Evolutionary conservation across 1,284 basidiomycete genomes (phyloP).

Genomic region (Trichosporon sp.): DNA sequence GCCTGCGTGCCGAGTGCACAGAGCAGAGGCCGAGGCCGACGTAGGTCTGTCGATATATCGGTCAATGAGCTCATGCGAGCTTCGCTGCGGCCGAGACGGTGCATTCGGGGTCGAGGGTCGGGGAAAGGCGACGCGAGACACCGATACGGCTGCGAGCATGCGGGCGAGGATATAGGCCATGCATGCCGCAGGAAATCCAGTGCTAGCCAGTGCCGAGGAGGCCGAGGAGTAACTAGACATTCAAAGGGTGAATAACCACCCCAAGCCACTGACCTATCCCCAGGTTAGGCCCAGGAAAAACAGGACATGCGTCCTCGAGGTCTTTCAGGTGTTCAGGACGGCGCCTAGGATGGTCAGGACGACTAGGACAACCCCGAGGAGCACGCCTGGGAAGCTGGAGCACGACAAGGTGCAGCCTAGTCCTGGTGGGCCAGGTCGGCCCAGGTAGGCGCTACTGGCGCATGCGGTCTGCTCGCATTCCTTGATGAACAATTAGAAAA

Average conservation of each 20-base stretch:
- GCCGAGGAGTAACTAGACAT: background rate
- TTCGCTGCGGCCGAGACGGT: background rate
- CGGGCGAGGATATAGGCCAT: background rate
- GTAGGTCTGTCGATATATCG: background rate
- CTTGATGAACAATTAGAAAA: background rate
- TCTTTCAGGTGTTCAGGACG: background rate
- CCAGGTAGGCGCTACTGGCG: background rate
- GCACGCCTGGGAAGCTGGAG: background rate
- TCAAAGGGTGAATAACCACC: background rate
- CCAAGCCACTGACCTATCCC: slow-evolving; percentile 5
- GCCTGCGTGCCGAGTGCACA: background rate
- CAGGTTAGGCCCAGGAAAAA: background rate
- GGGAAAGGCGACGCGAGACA: background rate
- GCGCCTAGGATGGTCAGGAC: background rate
- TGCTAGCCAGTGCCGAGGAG: background rate
- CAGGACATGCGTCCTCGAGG: background rate
- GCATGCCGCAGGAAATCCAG: background rate
- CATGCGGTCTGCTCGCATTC: background rate
- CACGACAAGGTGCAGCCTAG: background rate
- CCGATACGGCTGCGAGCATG: background rate
- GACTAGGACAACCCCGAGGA: background rate
- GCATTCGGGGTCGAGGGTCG: background rate
- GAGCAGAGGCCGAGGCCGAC: background rate
- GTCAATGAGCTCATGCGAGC: background rate
- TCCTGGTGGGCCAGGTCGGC: background rate